Base-by-base conservation (phyloP, 148 eudicot genomes). In the Tetragonia tetragonoides region DNA sequence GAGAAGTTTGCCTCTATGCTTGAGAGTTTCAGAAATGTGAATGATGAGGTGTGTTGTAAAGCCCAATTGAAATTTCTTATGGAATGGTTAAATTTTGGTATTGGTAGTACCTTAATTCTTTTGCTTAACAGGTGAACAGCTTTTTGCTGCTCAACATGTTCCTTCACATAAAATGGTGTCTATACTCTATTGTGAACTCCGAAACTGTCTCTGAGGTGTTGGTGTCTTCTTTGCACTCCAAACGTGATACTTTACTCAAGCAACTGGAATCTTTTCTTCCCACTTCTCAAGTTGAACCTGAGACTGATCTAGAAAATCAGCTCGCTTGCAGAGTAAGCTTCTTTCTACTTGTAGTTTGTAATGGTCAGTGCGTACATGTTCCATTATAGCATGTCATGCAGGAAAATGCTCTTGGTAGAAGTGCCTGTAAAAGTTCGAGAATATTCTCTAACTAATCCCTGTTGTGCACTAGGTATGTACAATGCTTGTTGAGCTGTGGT, bases 141-240 rank as follows among this genome's bases (percentile, higher is more conserved):
- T 95, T 91, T 84, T 77, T 91, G 83, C 89, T 95, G 76, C 93
- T 95, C 74, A 95, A 95, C 86, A 91, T 93, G 97, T 88, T 83
- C 80, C 82, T 95, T 81, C 97, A 93, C 78, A 75, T 95, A 75
- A 68, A 82, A 23, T 95, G 99, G 99, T 83, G 82, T 73, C 82
- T 95, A 82, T 81, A 87, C 68, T 85, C 87, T 23, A 78, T 91
- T 79, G 72, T 89, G 78, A 87, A 77, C 84, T 85, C 88, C 87
- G 93, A 85, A 60, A 76, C 87, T 72, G 93, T 95, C 8, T 75
- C 89, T 24, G 90, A 87, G 81, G 85, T 86, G 78, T 84, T 87
- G 24, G 37, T 95, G 56, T 80, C 87, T 69, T 86, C 94, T 47
- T 81, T 95, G 73, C 77, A 81, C 72, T 84, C 83, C n/a, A 93